Conservation (phyloP, 176 grass and related monocot genomes). For the Raddia distichophylla region DNA sequence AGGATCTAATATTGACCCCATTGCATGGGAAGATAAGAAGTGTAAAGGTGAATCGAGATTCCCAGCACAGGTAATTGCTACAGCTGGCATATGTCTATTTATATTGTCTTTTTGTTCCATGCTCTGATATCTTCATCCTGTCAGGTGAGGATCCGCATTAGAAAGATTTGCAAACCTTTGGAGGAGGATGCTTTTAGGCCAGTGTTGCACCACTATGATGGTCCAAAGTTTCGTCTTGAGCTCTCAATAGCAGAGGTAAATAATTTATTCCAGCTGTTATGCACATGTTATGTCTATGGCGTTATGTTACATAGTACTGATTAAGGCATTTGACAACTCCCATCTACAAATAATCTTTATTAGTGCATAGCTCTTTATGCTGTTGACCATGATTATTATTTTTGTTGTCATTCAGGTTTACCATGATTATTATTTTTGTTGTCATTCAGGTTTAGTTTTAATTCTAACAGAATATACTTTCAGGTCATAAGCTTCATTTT, state of each 20-base stretch:
- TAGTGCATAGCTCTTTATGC: not conserved
- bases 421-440: not conserved
- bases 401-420: not conserved
- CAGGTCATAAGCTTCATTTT: not conserved
- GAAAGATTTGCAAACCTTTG: conserved; percentile 88
- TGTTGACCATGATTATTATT: not conserved
- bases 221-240: conserved; percentile 95
- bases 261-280: not conserved
- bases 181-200: conserved; percentile 99
- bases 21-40: conserved; percentile 97
- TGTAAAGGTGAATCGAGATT: conserved; percentile 97
- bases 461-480: not conserved
- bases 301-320: not conserved
- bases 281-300: conserved; percentile 9
- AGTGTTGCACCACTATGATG: conserved; percentile 98
- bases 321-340: not conserved
- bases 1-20: conserved; percentile 94
- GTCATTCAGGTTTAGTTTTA: not conserved
- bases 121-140: conserved; percentile 38
- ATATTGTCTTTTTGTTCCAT: conserved; percentile 12
- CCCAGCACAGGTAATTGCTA: conserved; percentile 73
- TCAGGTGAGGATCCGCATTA: conserved; percentile 93
- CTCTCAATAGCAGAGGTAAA: conserved; percentile 93
- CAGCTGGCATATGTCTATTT: not conserved
- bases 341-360: not conserved